Evolutionary conservation across 208 protist genomes (phyloP).

Genomic region (Jaenimonas drosophilae): DNA sequence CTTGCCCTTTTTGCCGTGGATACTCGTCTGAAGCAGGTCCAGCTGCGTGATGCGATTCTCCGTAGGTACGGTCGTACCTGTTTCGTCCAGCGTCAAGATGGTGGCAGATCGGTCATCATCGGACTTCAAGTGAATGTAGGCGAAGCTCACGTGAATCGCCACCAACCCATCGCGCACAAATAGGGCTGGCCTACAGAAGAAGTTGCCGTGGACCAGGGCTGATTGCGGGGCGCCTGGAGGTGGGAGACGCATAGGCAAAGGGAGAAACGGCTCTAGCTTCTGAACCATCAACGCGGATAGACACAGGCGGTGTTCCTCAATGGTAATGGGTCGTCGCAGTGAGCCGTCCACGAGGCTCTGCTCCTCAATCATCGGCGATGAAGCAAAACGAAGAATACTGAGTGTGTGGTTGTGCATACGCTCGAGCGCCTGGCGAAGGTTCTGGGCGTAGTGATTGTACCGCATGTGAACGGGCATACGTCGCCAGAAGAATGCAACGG

Average conservation of each 20-base stretch:
- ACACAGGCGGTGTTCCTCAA: conserved; percentile 1
- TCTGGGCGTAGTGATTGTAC: background rate
- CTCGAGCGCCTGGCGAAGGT: background rate
- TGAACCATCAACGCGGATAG: background rate
- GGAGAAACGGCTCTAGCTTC: conserved; percentile 4
- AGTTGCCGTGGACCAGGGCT: background rate
- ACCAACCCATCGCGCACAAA: conserved; percentile 1
- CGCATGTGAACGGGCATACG: background rate
- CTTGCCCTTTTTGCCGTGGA: background rate
- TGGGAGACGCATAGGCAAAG: conserved; percentile 1
- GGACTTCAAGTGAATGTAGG: background rate
- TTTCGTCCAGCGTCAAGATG: too few species aligned
- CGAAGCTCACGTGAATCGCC: conserved; percentile 1
- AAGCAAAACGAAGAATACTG: background rate
- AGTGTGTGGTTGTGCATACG: conserved; percentile 1
- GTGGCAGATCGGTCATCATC: background rate
- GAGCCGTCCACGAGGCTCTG: background rate
- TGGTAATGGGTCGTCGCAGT: background rate
- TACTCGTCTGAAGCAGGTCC: too few species aligned
- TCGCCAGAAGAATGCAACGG: too few species aligned
- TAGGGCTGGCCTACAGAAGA: background rate
- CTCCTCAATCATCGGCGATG: background rate
- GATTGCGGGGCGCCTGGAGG: background rate
- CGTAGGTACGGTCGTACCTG: too few species aligned
- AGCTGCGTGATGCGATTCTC: too few species aligned